Base-by-base conservation (phyloP, 1,284 basidiomycete genomes). In the Flammula alnicola region DNA sequence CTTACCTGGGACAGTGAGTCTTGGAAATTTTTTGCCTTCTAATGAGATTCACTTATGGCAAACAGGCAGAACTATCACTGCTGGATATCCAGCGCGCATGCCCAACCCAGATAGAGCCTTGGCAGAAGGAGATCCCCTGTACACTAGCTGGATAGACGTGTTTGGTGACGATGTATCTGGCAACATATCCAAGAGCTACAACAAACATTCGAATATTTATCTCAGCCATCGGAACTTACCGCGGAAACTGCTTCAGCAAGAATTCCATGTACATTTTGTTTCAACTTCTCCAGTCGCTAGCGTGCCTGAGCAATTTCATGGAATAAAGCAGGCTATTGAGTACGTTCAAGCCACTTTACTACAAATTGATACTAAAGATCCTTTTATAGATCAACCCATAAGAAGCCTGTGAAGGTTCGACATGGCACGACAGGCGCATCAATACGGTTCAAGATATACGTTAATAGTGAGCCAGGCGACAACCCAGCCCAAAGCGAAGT, bases 401-500 rank as follows among this genome's bases (percentile, higher is more conserved):
- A 14, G 1, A 49, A 63, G 23, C 66, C 67, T 7, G 39, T 68
- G 3, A 55, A 57, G 33, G 63, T 65, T 11, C 56, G 36, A 19
- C 51, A 65, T 49, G 57, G 52, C 3, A 17, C 11, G 0, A 57
- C 54, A 11, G 57, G 53, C 3, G 4, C 45, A 25, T 47, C 55
- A 29, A 55, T 57, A 8, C 36, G 51, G 27, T 57, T 62, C 42
- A 61, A 52, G 27, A 40, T 69, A 5, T 45, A 55, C n/a, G 41
- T 53, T 7, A 60, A 65, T 44, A 60, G 59, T 39, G 59, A 54
- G 0, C 63, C 66, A 10, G 64, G 62, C 0, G 72, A 74, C 47
- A 74, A 75, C 38, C 72, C 71, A 6, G 49, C 62, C 35, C 72
- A 73, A 45, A 64, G 63, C 39, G 70, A 73, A 50, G 42, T 47